Evolutionary conservation across 2,329 filamentous ascomycete genomes (phyloP).

Genomic region (Penicillium vulpinum): DNA sequence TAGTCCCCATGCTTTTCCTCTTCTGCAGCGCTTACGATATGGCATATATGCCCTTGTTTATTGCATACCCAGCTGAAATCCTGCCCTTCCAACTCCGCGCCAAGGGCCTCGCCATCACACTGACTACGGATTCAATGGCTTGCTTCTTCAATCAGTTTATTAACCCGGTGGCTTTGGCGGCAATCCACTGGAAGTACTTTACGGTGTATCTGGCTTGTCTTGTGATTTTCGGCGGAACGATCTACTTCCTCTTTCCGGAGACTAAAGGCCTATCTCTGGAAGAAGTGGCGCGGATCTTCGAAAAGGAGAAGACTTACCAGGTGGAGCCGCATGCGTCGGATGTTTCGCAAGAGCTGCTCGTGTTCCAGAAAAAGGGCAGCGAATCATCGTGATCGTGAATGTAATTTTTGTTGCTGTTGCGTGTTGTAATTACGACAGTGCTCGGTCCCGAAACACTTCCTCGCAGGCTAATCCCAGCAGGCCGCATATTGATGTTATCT

Average conservation of each 20-base stretch:
- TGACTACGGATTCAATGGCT: slow-evolving; percentile 25
- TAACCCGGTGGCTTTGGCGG: slow-evolving; percentile 43
- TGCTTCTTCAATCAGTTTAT: slow-evolving; percentile 43
- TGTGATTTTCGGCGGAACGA: slow-evolving; percentile 28
- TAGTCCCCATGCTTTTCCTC: slow-evolving; percentile 27
- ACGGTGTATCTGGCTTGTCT: slow-evolving; percentile 43
- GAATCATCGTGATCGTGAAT: slow-evolving; percentile 3
- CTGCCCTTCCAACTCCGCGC: slow-evolving; percentile 23
- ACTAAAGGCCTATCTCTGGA: slow-evolving; percentile 21
- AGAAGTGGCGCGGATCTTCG: slow-evolving; percentile 17
- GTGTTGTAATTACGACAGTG: slow-evolving; percentile 14
- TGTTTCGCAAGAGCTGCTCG: slow-evolving; percentile 14
- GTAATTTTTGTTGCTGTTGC: slow-evolving; percentile 5
- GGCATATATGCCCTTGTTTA: slow-evolving; percentile 21
- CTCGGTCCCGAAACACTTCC: slow-evolving; percentile 5
- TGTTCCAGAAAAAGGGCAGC: slow-evolving; percentile 9
- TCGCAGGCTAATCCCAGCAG: not conserved
- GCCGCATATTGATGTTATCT: slow-evolving; percentile 3
- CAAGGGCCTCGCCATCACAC: slow-evolving; percentile 24
- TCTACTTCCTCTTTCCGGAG: slow-evolving; percentile 41
- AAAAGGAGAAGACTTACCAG: slow-evolving; percentile 7
- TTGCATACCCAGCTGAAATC: slow-evolving; percentile 24
- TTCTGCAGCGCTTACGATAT: slow-evolving; percentile 23
- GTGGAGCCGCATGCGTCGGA: slow-evolving; percentile 7
- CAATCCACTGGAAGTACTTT: slow-evolving; percentile 44